Base-by-base conservation (phyloP, 2,329 filamentous ascomycete genomes). In the Trichoderma koningiopsis region DNA sequence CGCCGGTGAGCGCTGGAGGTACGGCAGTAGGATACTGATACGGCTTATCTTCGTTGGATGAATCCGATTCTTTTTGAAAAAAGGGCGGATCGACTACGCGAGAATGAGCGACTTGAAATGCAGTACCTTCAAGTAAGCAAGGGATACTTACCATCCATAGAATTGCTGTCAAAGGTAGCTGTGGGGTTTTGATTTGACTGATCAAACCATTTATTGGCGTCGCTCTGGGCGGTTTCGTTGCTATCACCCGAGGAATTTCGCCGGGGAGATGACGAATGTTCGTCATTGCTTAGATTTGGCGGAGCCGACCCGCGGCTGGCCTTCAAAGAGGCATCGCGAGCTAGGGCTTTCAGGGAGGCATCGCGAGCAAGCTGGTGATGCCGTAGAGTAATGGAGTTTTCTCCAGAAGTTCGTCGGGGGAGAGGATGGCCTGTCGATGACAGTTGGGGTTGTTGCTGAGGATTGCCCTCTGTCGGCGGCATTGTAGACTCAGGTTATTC, bases 141-240 rank as follows among this genome's bases (percentile, higher is more conserved):
- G 14, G 14, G 73, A 49, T 1, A 58, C 77, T 74, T 74, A 84
- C 83, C 80, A 72, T 88, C 85, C 83, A 87, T 87, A 4, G 77
- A 73, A 24, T 74, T 77, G 29, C 79, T 77, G 35, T 84, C 80
- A 58, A 82, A 82, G 0, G 77, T 79, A 13, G 79, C 80, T 0
- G 78, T 81, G 0, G 83, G 81, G 53, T 88, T 85, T 56, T 82
- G 76, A 55, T 88, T 88, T 5, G 83, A 85, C 13, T 77, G 79
- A 43, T 88, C 82, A 68, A 88, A 88, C 86, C 86, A 88, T 43
- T 78, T 82, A 43, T 81, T 84, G 0, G 85, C 81, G 63, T 88
- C 85, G 71, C 84, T 87, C 4, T 80, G 76, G 3, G 79, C 78
- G 0, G 85, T 87, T 27, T 81, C 79, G 57, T 84, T 79, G 43